Base-by-base conservation (phyloP, 2,329 filamentous ascomycete genomes). In the Graphilbum ipis-grandicollis region DNA sequence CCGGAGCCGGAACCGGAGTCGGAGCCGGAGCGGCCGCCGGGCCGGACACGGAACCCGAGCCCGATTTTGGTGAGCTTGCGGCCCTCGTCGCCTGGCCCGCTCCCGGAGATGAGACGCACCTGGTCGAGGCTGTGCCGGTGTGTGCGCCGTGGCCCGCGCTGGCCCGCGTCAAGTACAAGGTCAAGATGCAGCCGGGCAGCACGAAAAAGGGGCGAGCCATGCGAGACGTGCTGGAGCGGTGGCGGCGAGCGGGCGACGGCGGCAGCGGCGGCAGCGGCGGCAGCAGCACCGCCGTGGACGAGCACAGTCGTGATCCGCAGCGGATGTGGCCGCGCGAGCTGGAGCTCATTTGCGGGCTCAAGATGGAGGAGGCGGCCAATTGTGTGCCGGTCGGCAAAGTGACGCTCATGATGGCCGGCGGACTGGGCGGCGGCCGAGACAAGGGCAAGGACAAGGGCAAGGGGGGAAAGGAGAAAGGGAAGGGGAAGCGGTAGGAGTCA, bases 161-260 rank as follows among this genome's bases (percentile, higher is more conserved):
- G 45, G 64, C 57, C 3, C 71, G 70, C 39, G 81, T 79, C 58
- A 94, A 94, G 58, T 96, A 94, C 63, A 92, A 92, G 56, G 82
- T 77, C 37, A 98, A 98, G 62, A 56, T 98, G 48, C 90, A 96
- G 57, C 90, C 90, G 0, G 90, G 90, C 0, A 59, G 75, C 0
- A 68, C 78, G 44, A 98, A 96, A 66, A 93, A 93, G 60, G 88
- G 90, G 9, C 96, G 94, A 54, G 86, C 85, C 0, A 75, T 93
- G 34, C 83, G 82, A 53, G 88, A 96, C 56, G 78, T 96, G 23
- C 57, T 96, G n/a, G 74, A 77, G 34, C 69, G 71, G 41, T 94
- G 88, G 86, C 68, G 78, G 44, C 42, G 39, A 2, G 44, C 38
- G 0, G 56, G 65, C 17, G 83, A 75, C 35, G 70, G 74, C 7